These are phyloP conservation scores for Eragrostis curvula DNA, from an alignment of 176 grass and related monocot genomes.

Conservation along the genomic window DNA sequence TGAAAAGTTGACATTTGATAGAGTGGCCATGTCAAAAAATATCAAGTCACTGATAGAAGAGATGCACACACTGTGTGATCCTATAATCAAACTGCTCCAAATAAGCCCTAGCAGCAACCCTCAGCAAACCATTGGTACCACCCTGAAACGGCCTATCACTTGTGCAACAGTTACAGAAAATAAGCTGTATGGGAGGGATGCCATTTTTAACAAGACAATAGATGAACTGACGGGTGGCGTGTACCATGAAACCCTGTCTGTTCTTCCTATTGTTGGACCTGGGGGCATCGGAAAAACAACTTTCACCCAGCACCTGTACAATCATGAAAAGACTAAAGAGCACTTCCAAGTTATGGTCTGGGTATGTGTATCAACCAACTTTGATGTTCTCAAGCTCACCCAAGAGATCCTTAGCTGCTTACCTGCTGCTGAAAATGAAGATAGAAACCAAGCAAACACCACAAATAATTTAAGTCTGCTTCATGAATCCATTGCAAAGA, in stretches of 20 bases:
- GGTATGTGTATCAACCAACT: constrained; percentile 47
- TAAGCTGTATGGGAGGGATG: constrained; percentile 1
- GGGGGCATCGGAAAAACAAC: constrained; percentile 63
- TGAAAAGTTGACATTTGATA: not conserved
- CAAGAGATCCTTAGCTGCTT: not conserved
- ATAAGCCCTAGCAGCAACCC: not conserved
- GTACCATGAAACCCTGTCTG: not conserved
- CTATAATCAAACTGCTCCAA: not conserved
- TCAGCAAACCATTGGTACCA: not conserved
- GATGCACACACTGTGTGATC: not conserved
- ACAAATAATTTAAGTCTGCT: not conserved
- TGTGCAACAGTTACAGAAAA: not conserved
- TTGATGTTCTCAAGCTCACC: constrained; percentile 35
- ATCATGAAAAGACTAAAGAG: not conserved
- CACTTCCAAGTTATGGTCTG: constrained; percentile 23
- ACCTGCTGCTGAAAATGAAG: not conserved
- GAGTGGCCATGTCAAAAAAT: not conserved
- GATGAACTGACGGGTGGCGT: not conserved
- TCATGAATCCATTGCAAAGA: constrained; percentile 11
- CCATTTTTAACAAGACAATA: not conserved
- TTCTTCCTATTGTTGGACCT: constrained; percentile 50
- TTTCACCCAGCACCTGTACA: constrained; percentile 31
- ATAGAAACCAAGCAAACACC: rapidly evolving
- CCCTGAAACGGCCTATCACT: not conserved
- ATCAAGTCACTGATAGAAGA: constrained; percentile 4